phyloP scores from a whole-genome alignment of 176 grass and related monocot genomes.

The Thalia dealbata region DNA sequence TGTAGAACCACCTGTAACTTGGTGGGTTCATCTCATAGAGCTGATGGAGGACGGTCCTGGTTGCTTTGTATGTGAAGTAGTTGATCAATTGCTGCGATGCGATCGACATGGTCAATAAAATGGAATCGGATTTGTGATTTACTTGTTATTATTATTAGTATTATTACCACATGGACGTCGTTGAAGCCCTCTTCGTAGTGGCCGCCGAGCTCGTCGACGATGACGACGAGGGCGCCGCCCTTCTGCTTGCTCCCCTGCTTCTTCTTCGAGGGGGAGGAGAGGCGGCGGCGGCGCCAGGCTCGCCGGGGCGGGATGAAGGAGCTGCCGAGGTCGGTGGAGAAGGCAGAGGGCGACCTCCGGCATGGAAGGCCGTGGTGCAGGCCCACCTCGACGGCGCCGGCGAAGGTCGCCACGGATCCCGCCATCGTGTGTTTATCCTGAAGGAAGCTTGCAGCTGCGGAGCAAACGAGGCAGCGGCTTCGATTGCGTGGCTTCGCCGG shows the following conservation, averaged over 20 bases:
- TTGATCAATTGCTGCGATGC: conserved; percentile 83
- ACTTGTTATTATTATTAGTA: no score
- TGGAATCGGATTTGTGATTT: no score
- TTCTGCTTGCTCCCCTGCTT: conserved; percentile 14
- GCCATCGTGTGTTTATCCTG: background rate
- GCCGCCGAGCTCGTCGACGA: conserved; percentile 33
- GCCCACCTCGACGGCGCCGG: conserved; percentile 12
- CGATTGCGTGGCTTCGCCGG: background rate
- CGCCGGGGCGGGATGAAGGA: conserved; percentile 12
- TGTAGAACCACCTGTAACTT: conserved; percentile 83
- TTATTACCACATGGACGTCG: conserved; percentile 24
- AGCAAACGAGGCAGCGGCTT: no score
- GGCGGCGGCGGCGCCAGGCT: conserved; percentile 9
- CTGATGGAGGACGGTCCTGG: conserved; percentile 73
- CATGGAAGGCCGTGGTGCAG: background rate
- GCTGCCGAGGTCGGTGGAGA: conserved; percentile 22
- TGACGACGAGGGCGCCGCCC: conserved; percentile 13
- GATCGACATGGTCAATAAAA: no score
- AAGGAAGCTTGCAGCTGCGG: background rate
- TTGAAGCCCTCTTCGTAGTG: conserved; percentile 37
- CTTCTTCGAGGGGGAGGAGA: background rate
- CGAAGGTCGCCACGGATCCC: conserved; percentile 21
- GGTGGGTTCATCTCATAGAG: conserved; percentile 98
- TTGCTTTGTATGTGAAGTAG: conserved; percentile 88
- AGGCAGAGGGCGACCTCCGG: background rate